A percentile compares a stretch with the other conserved stretches of the same genome.
Evolutionary conservation across 768 basidiomycete genomes (phyloP).

Genomic region (Auriscalpium orientale): DNA sequence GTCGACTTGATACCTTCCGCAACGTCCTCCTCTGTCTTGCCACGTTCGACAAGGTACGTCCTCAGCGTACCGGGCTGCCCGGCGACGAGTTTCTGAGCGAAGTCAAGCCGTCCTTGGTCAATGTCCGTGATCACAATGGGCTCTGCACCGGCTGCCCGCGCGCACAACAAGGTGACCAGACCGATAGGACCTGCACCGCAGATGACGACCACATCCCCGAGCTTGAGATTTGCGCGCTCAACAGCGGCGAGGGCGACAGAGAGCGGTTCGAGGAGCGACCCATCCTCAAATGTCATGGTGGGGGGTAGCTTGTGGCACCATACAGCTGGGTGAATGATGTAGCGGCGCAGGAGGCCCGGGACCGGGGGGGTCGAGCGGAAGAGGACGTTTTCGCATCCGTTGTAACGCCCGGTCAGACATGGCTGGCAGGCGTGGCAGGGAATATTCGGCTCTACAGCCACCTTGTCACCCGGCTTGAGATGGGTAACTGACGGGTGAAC

Average conservation of each 20-base stretch:
- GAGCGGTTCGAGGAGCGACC: conserved; percentile 59
- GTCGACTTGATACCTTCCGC: conserved; percentile 45
- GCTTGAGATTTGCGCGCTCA: conserved; percentile 54
- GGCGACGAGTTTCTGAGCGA: conserved; percentile 55
- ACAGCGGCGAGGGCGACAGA: conserved; percentile 63
- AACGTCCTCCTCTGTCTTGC: conserved; percentile 37
- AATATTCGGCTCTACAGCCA: conserved; percentile 64
- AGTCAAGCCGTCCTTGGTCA: conserved; percentile 57
- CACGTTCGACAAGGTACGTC: conserved; percentile 47
- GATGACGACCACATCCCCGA: conserved; percentile 56
- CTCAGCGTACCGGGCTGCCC: conserved; percentile 30
- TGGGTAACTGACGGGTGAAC: conserved; percentile 6
- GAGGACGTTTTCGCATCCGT: conserved; percentile 46
- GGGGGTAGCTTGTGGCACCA: conserved; percentile 57
- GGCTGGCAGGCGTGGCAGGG: conserved; percentile 59
- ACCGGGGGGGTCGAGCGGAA: conserved; percentile 68
- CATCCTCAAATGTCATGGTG: conserved; percentile 57
- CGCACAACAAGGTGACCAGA: conserved; percentile 51
- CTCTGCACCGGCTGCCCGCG: conserved; percentile 61
- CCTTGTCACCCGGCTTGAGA: conserved; percentile 43
- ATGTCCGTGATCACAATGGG: conserved; percentile 65
- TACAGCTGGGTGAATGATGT: conserved; percentile 11
- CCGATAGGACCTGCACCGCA: conserved; percentile 69
- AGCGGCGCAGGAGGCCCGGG: conserved; percentile 19
- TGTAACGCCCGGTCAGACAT: conserved; percentile 59